Evolutionary conservation across 2,329 filamentous ascomycete species (phyloP).

Genomic region (Neurospora crassa): DNA sequence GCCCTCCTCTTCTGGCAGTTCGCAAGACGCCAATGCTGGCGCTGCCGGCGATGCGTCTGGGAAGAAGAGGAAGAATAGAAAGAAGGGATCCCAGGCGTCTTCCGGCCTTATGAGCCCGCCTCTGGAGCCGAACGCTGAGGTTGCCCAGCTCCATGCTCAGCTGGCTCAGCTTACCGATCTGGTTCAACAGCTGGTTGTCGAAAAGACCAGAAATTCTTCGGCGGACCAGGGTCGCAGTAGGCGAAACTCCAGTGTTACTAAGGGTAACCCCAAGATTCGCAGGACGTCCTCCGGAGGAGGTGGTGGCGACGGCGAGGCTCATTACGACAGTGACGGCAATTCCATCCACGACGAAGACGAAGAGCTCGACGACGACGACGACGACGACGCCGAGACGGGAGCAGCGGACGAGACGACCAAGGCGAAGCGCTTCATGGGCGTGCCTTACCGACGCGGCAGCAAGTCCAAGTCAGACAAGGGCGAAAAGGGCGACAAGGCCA

Average conservation of each 20-base stretch:
- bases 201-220: not conserved
- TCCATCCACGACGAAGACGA: not conserved
- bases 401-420: not conserved
- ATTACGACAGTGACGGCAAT: not conserved
- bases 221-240: not conserved
- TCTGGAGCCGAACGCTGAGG: not conserved
- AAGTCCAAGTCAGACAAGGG: not conserved
- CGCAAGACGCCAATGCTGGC: constrained; percentile 1
- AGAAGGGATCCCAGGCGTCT: constrained; percentile 11
- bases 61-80: constrained; percentile 25
- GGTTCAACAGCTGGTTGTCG: not conserved
- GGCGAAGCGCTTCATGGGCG: not conserved
- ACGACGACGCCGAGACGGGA: not conserved
- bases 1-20: constrained; percentile 7
- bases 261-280: not conserved
- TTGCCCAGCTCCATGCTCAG: not conserved
- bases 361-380: not conserved
- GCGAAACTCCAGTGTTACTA: not conserved
- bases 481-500: not conserved
- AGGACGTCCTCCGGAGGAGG: not conserved
- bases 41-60: not conserved
- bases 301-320: not conserved
- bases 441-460: not conserved
- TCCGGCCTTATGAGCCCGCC: not conserved
- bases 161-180: not conserved